Evolutionary conservation across 495 filamentous ascomycete species (phyloP), one percentile per base, ranked within the genome.

Genomic region (Trichoderma asperelloides): DNA sequence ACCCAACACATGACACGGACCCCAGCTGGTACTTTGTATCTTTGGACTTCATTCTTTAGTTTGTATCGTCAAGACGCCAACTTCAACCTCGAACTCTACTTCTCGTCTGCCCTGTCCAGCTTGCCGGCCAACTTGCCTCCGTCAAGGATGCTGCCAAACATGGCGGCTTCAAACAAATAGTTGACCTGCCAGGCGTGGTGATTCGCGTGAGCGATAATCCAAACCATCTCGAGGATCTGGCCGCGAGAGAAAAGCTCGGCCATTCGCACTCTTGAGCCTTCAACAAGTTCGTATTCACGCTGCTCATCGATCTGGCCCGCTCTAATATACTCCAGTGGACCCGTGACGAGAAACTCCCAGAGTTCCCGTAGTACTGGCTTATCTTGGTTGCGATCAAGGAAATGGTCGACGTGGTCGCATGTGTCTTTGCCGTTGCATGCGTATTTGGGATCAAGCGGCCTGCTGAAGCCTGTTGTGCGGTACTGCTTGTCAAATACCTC

Each of bases 121-220:
- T 71, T 73, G n/a, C 75, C 74, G n/a, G 49, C 69, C 67, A 76
- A 64, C 16, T 62, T 65, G 15, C 75, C 75, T 33, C 70, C 72
- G 67, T 78, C 75, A n/a, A 76, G 70, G 23, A 78, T 41, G 66
- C 75, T 76, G 28, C 75, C 75, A 65, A 76, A 78, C 75, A 78
- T 78, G 51, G 73, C 75, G 40, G 75, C 75, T 64, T 78, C 75
- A 45, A 73, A 71, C 21, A 76, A 66, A 63, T 70, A 69, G 55
- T 78, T 78, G n/a, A 78, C 72, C 67, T 78, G 75, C 75, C 73
- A 76, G 13, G 75, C 75, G 68, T 78, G 74, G 28, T 74, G 72
- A 37, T 65, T 73, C 12, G 75, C 75, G 70, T 78, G 75, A 39
- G 68, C 69, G 33, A 74, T 47, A 15, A 76, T 66, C 75, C 75